Conservation (phyloP, 495 filamentous ascomycete species). For the Achaetomiella virescens region DNA sequence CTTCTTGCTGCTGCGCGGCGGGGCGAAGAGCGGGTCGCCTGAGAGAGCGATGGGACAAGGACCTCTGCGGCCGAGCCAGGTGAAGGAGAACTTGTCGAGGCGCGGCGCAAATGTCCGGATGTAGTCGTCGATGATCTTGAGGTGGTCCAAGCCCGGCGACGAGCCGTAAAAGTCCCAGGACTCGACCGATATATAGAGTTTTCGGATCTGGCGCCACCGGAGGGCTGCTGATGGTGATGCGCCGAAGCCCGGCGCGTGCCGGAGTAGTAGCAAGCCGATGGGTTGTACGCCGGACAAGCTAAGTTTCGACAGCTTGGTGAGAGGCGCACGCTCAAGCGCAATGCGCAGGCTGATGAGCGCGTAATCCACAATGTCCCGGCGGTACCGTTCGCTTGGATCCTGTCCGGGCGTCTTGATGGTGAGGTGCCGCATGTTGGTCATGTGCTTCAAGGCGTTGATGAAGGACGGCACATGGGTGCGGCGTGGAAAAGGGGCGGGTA, state of each 20-base stretch:
- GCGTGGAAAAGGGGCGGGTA: constrained; percentile 79
- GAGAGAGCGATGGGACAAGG: constrained; percentile 62
- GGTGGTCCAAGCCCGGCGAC: constrained; percentile 55
- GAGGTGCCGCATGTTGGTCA: constrained; percentile 61
- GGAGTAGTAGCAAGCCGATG: constrained; percentile 65
- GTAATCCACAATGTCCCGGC: constrained; percentile 72
- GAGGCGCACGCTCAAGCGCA: constrained; percentile 59
- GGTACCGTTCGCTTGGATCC: constrained; percentile 56
- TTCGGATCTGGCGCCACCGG: constrained; percentile 66
- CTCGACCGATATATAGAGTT: constrained; percentile 62
- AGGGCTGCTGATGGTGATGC: constrained; percentile 54
- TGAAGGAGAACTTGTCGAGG: constrained; percentile 60
- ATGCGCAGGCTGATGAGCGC: constrained; percentile 74
- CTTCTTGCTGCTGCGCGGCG: constrained; percentile 45
- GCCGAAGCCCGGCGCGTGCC: constrained; percentile 59
- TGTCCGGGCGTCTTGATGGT: constrained; percentile 67
- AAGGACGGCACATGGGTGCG: constrained; percentile 74
- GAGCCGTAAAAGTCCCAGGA: constrained; percentile 51
- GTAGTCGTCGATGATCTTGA: constrained; percentile 69
- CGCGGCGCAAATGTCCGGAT: constrained; percentile 55
- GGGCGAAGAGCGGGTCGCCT: constrained; percentile 53
- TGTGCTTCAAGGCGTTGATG: constrained; percentile 57
- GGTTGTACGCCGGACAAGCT: constrained; percentile 62
- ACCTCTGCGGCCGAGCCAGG: constrained; percentile 62
- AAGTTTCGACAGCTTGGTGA: constrained; percentile 54